Evolutionary conservation across 2,329 filamentous ascomycete species (phyloP).

Genomic region (Metarhizium robertsii): DNA sequence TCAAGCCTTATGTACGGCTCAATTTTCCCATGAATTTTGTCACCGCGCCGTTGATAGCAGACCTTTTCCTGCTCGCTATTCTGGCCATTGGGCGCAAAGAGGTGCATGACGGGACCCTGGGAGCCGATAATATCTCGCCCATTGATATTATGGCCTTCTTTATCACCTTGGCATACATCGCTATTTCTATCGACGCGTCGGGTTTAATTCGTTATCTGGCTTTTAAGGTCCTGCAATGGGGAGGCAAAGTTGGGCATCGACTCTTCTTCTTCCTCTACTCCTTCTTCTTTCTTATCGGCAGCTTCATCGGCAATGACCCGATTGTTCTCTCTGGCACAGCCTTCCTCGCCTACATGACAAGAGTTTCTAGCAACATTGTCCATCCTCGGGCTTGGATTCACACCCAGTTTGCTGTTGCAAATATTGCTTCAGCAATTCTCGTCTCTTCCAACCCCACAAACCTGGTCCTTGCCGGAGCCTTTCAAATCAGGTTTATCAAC

Average conservation of each 20-base stretch:
- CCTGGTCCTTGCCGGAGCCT: constrained; percentile 63
- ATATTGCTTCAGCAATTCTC: constrained; percentile 65
- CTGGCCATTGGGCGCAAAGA: constrained; percentile 56
- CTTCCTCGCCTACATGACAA: constrained; percentile 69
- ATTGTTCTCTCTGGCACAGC: constrained; percentile 67
- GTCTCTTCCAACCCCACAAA: constrained; percentile 75
- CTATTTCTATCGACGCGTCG: constrained; percentile 68
- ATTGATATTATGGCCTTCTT: constrained; percentile 71
- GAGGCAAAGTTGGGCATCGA: constrained; percentile 55
- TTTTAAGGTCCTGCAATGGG: constrained; percentile 60
- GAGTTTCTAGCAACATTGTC: constrained; percentile 62
- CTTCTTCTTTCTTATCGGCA: constrained; percentile 61
- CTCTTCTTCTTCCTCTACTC: constrained; percentile 65
- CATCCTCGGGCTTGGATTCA: constrained; percentile 66
- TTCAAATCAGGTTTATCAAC: constrained; percentile 60
- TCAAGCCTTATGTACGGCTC: constrained; percentile 36
- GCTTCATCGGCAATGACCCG: constrained; percentile 65
- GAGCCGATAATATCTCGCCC: constrained; percentile 55
- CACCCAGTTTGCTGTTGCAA: constrained; percentile 62
- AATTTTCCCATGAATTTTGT: constrained; percentile 60
- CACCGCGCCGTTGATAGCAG: constrained; percentile 60
- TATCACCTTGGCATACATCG: constrained; percentile 64
- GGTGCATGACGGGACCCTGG: constrained; percentile 59
- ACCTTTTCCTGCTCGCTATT: constrained; percentile 63
- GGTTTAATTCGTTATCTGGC: constrained; percentile 62